Base-by-base conservation (phyloP, 2,329 filamentous ascomycete genomes). In the Aureobasidium sp. region DNA sequence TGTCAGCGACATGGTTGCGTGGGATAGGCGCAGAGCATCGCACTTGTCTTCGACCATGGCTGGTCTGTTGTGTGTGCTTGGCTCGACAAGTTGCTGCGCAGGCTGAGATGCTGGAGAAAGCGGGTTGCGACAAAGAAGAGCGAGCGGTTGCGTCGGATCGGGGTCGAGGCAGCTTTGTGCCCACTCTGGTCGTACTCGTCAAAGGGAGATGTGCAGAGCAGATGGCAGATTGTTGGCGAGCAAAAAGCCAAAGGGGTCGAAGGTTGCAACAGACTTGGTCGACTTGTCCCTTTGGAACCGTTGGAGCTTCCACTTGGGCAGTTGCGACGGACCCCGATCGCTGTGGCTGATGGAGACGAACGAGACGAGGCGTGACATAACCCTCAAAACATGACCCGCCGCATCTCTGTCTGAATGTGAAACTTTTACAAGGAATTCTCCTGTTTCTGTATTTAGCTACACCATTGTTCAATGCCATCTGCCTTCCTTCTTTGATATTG, bases 31-130 rank as follows among this genome's bases (percentile, higher is more conserved):
- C 33, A 47, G 31, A 13, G 27, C 1, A 35, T 4, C 55, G 19
- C 33, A 58, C 55, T 60, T 60, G 47, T 60, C 58, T 54, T 60
- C 58, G 27, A 60, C 47, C 58, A 60, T 60, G 57, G 40, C 29
- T 45, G 40, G 53, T 21, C 40, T 57, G 40, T 21, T 55, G 51
- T 17, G 51, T n/a, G 38, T 29, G 25, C 13, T 55, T n/a, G 38
- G 31, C 37, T 33, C 37, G 51, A 54, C 35, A 37, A n/a, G 25
- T 23, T 47, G 17, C 7, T 54, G 31, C 46, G 46, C 33, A 33
- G 31, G 27, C 15, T 51, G 33, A 9, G 51, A 42, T 23, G 51
- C 23, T 43, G 33, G 33, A 40, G 50, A 54, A 54, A 42, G 50
- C 50, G 50, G 50, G 50, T 19, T 42, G 50, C 35, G 50, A 54